Evolutionary conservation across 768 basidiomycete genomes (phyloP).

Genomic region (Amanita pallidorosea): DNA sequence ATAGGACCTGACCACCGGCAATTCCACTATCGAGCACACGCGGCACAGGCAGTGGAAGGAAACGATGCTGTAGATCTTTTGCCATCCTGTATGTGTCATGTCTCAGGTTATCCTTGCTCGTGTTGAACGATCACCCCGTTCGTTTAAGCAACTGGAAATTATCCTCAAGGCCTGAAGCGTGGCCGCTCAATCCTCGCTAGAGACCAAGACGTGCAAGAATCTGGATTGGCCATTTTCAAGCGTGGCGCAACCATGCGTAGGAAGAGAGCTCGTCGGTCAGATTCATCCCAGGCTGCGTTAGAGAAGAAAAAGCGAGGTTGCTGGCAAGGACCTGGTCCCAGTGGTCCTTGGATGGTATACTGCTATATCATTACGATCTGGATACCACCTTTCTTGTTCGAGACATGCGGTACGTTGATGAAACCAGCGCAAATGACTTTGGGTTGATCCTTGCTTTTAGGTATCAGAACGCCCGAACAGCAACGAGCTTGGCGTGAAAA

Average conservation of each 20-base stretch:
- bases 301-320: constrained; percentile 37
- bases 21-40: constrained; percentile 89
- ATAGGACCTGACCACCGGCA: constrained; percentile 90
- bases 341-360: constrained; percentile 93
- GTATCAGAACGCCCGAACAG: constrained; percentile 82
- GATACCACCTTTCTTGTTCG: constrained; percentile 71
- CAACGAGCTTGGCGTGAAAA: constrained; percentile 99
- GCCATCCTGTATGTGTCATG: constrained; percentile 64
- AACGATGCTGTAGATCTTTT: constrained; percentile 53
- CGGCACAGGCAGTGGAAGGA: constrained; percentile 65
- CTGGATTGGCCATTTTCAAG: constrained; percentile 87
- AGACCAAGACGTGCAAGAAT: constrained; percentile 87
- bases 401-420: constrained; percentile 57
- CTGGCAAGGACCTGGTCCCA: constrained; percentile 78
- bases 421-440: not conserved
- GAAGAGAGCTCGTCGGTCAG: constrained; percentile 41
- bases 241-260: constrained; percentile 72
- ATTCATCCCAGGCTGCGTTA: constrained; percentile 24
- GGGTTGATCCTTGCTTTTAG: constrained; percentile 24
- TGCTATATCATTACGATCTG: constrained; percentile 78
- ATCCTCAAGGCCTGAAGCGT: constrained; percentile 63
- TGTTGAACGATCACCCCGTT: constrained; percentile 4
- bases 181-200: constrained; percentile 85
- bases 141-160: constrained; percentile 64
- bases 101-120: constrained; percentile 8